A percentile compares a stretch with the other conserved stretches of the same genome.
These are phyloP conservation scores for Pseudogymnoascus pannorum DNA, from an alignment of 2,329 filamentous ascomycete genomes.

Conservation along the genomic window DNA sequence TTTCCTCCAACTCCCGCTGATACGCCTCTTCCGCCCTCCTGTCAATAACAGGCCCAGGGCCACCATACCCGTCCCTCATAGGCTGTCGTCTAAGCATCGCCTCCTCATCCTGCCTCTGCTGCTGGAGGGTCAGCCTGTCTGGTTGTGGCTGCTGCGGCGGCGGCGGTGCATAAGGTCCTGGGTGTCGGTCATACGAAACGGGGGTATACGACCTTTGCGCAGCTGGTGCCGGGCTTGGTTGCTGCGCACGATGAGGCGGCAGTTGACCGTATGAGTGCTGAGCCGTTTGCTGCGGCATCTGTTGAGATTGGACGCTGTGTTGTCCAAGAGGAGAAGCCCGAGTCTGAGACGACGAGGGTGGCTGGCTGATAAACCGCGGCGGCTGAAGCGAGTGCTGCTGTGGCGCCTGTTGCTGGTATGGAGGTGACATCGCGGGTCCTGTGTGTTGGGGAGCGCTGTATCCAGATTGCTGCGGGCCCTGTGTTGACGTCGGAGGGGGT, in stretches of 20 bases:
- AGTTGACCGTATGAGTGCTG: background rate
- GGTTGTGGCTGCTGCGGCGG: background rate
- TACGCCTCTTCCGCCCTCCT: background rate
- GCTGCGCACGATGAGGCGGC: background rate
- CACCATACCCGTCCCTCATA: constrained; percentile 3
- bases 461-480: background rate
- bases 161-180: background rate
- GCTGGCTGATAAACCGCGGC: background rate
- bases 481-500: background rate
- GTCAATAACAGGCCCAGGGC: background rate
- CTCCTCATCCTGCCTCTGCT: background rate
- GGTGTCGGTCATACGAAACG: background rate
- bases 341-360: background rate
- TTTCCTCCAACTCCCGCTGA: background rate
- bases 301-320: background rate
- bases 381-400: constrained; percentile 2
- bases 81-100: background rate
- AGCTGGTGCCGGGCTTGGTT: background rate
- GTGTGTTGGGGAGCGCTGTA: background rate
- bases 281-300: background rate
- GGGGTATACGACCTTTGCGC: background rate
- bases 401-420: background rate
- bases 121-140: background rate
- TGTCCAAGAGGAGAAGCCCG: background rate
- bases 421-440: background rate